phyloP scores from a whole-genome alignment of 83 land plant genomes.

The Picea abies region DNA sequence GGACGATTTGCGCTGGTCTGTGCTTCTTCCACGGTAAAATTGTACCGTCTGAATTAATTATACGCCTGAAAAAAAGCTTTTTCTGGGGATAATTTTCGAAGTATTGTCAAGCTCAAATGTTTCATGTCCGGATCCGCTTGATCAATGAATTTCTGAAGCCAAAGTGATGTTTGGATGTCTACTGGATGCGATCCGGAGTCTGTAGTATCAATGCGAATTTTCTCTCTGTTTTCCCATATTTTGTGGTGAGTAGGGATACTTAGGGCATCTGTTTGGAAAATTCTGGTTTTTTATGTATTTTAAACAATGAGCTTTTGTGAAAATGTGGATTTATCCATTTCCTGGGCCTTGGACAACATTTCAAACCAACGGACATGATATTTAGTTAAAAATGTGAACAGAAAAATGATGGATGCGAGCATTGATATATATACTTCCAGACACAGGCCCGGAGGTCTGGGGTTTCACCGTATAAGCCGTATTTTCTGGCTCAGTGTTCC shows the following conservation, averaged over 20 bases:
- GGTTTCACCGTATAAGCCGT: no score
- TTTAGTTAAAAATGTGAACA: no score
- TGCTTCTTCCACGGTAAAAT: background rate
- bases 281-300: background rate
- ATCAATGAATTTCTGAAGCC: background rate
- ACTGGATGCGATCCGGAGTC: background rate
- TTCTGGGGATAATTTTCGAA: background rate
- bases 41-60: background rate
- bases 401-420: no score
- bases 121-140: background rate
- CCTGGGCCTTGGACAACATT: background rate
- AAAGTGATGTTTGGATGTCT: background rate
- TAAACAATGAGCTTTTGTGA: background rate
- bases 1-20: no score
- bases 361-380: background rate
- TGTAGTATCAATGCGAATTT: background rate
- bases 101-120: background rate
- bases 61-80: background rate
- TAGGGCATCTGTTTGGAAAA: background rate
- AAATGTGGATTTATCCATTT: background rate
- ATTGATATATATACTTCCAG: no score
- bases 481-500: no score
- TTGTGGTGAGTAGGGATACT: background rate
- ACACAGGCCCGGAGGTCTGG: no score
- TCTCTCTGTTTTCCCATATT: background rate